A percentile compares a stretch with the other conserved stretches of the same genome.
phyloP scores from a whole-genome alignment of 2,329 filamentous ascomycete species.

The Lachnellula suecica region DNA sequence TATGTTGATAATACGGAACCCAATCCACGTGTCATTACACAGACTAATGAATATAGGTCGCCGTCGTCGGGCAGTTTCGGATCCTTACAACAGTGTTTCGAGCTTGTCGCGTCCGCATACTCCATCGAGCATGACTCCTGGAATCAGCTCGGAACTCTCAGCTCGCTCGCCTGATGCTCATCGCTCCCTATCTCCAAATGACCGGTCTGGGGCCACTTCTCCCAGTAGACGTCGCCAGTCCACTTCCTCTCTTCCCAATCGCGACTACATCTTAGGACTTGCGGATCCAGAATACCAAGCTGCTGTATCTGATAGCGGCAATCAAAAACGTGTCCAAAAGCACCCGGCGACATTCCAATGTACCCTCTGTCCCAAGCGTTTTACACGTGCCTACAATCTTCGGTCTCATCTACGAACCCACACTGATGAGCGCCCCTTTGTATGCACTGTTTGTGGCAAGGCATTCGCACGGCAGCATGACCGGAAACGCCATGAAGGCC shows the following conservation, averaged over 20 bases:
- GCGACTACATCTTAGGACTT: constrained; percentile 83
- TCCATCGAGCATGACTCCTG: constrained; percentile 54
- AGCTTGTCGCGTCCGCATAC: constrained; percentile 47
- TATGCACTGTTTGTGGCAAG: constrained; percentile 95
- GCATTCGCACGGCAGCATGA: constrained; percentile 97
- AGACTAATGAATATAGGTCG: constrained; percentile 30
- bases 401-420: constrained; percentile 94
- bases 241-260: constrained; percentile 55
- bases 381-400: constrained; percentile 94
- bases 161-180: constrained; percentile 45
- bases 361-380: constrained; percentile 87
- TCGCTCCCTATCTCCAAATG: constrained; percentile 59
- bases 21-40: constrained; percentile 1
- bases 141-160: constrained; percentile 48
- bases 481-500: constrained; percentile 91
- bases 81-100: constrained; percentile 31
- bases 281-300: constrained; percentile 84
- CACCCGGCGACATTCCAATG: constrained; percentile 98
- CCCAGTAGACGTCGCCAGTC: constrained; percentile 56
- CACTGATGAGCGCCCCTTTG: constrained; percentile 94
- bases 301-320: constrained; percentile 54
- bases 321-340: constrained; percentile 85
- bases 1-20: constrained; percentile 35
- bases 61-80: constrained; percentile 35
- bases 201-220: constrained; percentile 49